Base-by-base conservation (phyloP, 2,329 filamentous ascomycete genomes). In the Fusarium pilosicola region DNA sequence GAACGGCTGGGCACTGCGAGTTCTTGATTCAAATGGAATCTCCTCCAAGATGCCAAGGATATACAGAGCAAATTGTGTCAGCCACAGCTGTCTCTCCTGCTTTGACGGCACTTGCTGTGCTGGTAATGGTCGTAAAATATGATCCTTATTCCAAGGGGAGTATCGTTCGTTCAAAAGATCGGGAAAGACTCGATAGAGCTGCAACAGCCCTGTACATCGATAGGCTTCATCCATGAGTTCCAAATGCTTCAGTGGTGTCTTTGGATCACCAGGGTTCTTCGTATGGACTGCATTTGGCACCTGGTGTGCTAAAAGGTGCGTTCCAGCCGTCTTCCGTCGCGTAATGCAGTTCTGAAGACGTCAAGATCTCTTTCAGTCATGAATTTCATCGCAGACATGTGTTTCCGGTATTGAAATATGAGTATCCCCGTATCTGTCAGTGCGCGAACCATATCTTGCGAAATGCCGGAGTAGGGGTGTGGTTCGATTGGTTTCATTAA, bases 1-100 rank as follows among this genome's bases (percentile, higher is more conserved):
- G 9, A 65, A 65, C 1, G 62, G 62, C 7, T 65, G 62, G 7
- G 59, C 62, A 39, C 62, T 65, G n/a, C 62, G 62, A 8, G 62
- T 65, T 6, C 46, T 39, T 32, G 62, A 65, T n/a, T 65, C 62
- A 6, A 65, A 65, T 1, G 62, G 46, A 10, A 65, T 65, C 1
- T 55, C 17, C 11, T 39, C 59, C 26, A 65, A 22, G 3, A 65
- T 41, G 6, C n/a, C 14, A 17, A 55, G 26, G 2, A 55, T 41
- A 34, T 65, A 26, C 10, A 65, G 18, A 14, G 59, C 26, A 22
- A 65, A 18, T 5, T 55, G n/a, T 4, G 46, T 65, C 7, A 64
- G 59, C 62, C 62, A 65, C 7, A 14, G 12, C 0, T 63, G 45
- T 15, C 62, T 65, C 11, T 65, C 46, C 18, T 28, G 15, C 7